Evolutionary conservation across 768 basidiomycete genomes (phyloP).

Genomic region (Phylloporus sp.): DNA sequence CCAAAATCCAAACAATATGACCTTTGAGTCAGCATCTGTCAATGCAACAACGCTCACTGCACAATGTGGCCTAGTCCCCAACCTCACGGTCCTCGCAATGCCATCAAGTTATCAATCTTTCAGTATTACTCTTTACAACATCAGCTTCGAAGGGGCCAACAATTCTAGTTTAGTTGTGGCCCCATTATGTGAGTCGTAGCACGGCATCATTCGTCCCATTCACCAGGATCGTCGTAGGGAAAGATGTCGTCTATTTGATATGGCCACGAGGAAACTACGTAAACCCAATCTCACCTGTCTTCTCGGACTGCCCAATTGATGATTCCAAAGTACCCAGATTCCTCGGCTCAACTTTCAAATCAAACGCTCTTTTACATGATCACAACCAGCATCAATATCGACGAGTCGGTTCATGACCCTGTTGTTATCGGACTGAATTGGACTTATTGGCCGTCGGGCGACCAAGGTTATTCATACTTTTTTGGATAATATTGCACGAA

Average conservation of each 20-base stretch:
- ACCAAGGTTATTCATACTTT: too few species aligned
- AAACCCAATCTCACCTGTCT: too few species aligned
- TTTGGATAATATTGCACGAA: too few species aligned
- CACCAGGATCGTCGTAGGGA: background rate
- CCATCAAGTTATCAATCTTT: too few species aligned
- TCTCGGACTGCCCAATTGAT: background rate
- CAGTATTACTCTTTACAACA: background rate
- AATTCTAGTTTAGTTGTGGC: too few species aligned
- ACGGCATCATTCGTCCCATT: background rate
- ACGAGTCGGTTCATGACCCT: background rate
- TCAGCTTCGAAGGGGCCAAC: too few species aligned
- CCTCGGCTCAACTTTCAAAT: too few species aligned
- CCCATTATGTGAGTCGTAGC: background rate
- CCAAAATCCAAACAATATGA: background rate
- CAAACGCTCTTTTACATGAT: background rate
- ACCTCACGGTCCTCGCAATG: background rate
- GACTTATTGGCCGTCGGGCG: background rate
- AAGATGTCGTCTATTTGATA: background rate
- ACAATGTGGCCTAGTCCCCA: background rate
- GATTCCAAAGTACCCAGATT: background rate
- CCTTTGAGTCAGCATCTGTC: too few species aligned
- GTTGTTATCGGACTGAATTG: background rate
- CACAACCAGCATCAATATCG: background rate
- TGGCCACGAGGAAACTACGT: background rate
- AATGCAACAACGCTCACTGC: background rate